These are phyloP conservation scores for Arthrobotrys conoides DNA, from an alignment of 2,329 filamentous ascomycete genomes.

Conservation along the genomic window DNA sequence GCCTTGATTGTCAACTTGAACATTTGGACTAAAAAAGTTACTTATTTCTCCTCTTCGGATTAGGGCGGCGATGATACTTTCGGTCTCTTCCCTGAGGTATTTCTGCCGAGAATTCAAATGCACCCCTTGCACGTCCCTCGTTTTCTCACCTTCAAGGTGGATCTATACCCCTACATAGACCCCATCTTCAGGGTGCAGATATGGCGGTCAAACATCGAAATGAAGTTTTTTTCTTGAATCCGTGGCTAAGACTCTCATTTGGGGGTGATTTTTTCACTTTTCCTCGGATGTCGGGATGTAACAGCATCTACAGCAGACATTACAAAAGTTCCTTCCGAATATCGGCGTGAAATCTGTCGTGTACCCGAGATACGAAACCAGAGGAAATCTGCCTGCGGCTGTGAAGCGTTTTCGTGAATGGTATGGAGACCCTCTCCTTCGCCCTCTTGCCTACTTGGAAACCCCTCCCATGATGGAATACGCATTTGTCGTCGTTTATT, in stretches of 20 bases:
- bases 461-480: background rate
- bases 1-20: conserved; percentile 36
- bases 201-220: conserved; percentile 27
- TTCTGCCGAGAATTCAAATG: conserved; percentile 54
- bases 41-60: conserved; percentile 54
- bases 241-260: conserved; percentile 47
- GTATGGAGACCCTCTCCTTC: conserved; percentile 66
- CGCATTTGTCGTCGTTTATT: conserved; percentile 17
- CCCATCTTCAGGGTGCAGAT: conserved; percentile 40
- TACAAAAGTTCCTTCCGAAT: conserved; percentile 78
- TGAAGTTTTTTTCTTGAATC: conserved; percentile 8
- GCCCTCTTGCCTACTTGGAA: conserved; percentile 17
- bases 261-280: conserved; percentile 10
- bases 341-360: conserved; percentile 77
- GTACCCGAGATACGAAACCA: conserved; percentile 88
- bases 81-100: conserved; percentile 76
- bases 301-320: conserved; percentile 75
- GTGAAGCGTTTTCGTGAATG: conserved; percentile 82
- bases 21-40: conserved; percentile 40
- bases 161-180: conserved; percentile 31
- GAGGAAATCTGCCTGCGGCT: conserved; percentile 80
- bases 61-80: conserved; percentile 85
- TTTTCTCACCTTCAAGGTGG: conserved; percentile 32
- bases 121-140: conserved; percentile 21
- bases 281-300: conserved; percentile 38